phyloP scores from a whole-genome alignment of 345 rosid genomes.

The Gossypium ekmanianum region DNA sequence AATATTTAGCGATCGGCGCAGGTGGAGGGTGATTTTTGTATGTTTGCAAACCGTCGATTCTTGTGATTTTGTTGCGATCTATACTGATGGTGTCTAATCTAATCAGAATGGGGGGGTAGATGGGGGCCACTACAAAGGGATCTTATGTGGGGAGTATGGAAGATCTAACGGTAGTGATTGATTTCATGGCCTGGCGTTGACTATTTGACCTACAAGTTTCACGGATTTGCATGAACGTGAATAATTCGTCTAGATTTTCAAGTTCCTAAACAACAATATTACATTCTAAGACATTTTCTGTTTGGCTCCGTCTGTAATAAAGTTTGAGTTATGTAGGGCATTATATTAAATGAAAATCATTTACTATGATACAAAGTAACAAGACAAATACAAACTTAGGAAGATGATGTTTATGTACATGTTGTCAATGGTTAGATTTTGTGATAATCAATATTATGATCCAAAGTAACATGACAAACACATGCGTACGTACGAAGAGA shows the following conservation, averaged over 20 bases:
- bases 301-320: too few relatives aligned
- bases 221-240: not conserved
- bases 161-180: not conserved
- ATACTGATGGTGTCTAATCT: not conserved
- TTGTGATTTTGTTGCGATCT: conserved; percentile 2
- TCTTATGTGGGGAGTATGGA: not conserved
- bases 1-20: not conserved
- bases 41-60: conserved; percentile 7
- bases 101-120: not conserved
- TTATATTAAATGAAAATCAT: not conserved
- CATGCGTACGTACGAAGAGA: not conserved
- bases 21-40: not conserved
- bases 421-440: not conserved
- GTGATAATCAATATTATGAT: not conserved
- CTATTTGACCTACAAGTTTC: not conserved
- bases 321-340: too few relatives aligned
- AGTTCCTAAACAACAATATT: too few relatives aligned
- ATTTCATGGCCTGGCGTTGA: not conserved
- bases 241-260: not conserved
- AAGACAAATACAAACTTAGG: not conserved
- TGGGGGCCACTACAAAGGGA: not conserved
- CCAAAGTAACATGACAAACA: not conserved
- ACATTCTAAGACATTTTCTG: too few relatives aligned
- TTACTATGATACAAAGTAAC: not conserved
- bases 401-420: not conserved